Evolutionary conservation across 2,329 filamentous ascomycete species (phyloP).

Genomic region (Phaeosphaeria sp.): DNA sequence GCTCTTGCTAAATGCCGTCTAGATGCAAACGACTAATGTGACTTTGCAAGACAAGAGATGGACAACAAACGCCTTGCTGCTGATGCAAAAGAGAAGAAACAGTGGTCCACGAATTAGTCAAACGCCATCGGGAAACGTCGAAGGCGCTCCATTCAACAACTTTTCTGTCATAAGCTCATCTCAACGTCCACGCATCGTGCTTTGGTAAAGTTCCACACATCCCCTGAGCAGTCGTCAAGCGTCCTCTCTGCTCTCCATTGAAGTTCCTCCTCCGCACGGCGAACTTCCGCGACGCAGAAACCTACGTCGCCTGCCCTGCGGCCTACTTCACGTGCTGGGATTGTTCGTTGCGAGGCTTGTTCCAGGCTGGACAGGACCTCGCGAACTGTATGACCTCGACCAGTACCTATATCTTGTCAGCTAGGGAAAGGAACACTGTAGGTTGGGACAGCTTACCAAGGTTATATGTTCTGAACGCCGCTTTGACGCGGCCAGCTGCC

Average conservation of each 20-base stretch:
- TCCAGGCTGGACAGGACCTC: constrained; percentile 51
- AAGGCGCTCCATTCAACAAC: not conserved
- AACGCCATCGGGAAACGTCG: not conserved
- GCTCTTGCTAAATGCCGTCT: constrained; percentile 1
- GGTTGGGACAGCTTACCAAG: constrained; percentile 33
- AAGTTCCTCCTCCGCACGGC: constrained; percentile 47
- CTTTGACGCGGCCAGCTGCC: constrained; percentile 36
- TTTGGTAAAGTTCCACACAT: constrained; percentile 50
- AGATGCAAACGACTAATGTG: not conserved
- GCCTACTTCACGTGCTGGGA: constrained; percentile 47
- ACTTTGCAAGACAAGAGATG: not conserved
- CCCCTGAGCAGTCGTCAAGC: constrained; percentile 45
- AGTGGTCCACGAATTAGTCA: not conserved
- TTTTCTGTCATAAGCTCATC: constrained; percentile 14
- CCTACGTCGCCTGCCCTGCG: constrained; percentile 51
- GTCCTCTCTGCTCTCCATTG: constrained; percentile 48
- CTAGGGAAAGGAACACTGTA: not conserved
- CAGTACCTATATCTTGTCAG: constrained; percentile 44
- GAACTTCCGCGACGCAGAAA: constrained; percentile 49
- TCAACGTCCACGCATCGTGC: constrained; percentile 23
- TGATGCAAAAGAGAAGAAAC: constrained; percentile 7
- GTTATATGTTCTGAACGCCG: constrained; percentile 50
- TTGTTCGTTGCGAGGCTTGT: constrained; percentile 40
- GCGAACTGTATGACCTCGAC: constrained; percentile 51
- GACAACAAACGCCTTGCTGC: constrained; percentile 10